These are phyloP conservation scores for Phoma herbarum DNA, from an alignment of 2,329 filamentous ascomycete genomes.

Conservation along the genomic window DNA sequence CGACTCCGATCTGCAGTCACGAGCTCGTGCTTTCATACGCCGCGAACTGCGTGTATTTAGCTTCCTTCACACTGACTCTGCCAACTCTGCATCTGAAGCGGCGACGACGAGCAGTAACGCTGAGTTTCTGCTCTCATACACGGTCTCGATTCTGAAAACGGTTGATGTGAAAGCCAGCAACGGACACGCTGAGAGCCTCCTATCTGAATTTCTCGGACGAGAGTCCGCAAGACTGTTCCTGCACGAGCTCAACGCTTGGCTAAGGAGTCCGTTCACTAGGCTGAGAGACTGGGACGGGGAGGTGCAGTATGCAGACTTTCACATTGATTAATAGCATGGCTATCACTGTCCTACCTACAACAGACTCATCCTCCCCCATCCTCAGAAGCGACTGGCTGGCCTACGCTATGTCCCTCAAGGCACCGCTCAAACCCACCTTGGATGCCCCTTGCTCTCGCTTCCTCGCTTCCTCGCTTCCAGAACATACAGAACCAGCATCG, in stretches of 20 bases:
- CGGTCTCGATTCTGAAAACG: conserved; percentile 82
- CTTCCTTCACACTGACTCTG: conserved; percentile 65
- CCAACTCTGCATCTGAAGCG: conserved; percentile 29
- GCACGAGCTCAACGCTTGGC: conserved; percentile 84
- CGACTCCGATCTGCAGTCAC: conserved; percentile 74
- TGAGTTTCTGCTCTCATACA: conserved; percentile 87
- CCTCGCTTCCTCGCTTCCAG: no score
- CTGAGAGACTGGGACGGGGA: conserved; percentile 81
- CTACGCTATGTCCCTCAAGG: background rate
- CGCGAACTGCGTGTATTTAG: conserved; percentile 85
- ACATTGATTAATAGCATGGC: background rate
- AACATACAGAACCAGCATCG: background rate
- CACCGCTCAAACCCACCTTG: background rate
- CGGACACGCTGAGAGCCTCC: conserved; percentile 80
- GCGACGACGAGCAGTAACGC: conserved; percentile 67
- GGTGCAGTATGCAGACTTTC: conserved; percentile 70
- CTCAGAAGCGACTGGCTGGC: background rate
- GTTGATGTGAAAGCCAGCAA: conserved; percentile 81
- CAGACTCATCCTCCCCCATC: background rate
- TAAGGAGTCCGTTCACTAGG: conserved; percentile 78
- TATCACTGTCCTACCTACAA: background rate
- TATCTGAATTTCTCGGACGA: conserved; percentile 79
- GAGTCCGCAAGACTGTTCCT: conserved; percentile 78
- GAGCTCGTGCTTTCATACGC: conserved; percentile 81
- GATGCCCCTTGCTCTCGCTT: background rate